Base-by-base conservation (phyloP, 192 early-diverging fungal species). In the Globomyces pollinis-pini region DNA sequence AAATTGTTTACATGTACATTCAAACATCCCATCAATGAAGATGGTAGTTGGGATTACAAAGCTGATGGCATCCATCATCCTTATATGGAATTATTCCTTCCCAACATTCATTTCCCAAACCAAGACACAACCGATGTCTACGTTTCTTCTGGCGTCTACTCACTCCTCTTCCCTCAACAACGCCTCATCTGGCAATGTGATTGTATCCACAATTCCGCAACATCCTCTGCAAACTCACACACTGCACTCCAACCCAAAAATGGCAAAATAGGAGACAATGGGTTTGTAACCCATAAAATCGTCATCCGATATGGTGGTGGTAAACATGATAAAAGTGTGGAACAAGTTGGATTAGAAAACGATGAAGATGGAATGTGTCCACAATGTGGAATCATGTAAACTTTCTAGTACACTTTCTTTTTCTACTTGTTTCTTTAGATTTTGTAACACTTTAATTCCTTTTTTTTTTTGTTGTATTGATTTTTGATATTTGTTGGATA, bases 1-100 rank as follows among this genome's bases (percentile, higher is more conserved):
- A 44, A 15, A 7, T 13, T 31, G 47, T 73, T 74, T 57, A 57
- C 47, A 16, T 70, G 38, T 43, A 61, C 49, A 1, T 74, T 68
- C 41, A 44, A 18, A 3, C 69, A 72, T 39, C 30, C 7, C 38
- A 20, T 47, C 3, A 33, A 41, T 13, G 23, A 23, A 29, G 38
- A 47, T 16, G 53, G 53, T 7, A 35, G 21, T 20, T 59, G 43
- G 38, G 29, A 59, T 29, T 41, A 30, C n/a, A 33, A 13, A 45
- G 32, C 18, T 12, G 35, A 33, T 15, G 43, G 43, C 18, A 39
- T 44, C 6, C 26, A 11, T 29, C 11, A n/a, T 11, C 32, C 43
- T 56, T 21, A 59, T 29, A 62, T 53, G 15, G 66, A 67, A 50
- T n/a, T 67, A 1, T 67, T 36, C 21, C 12, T 67, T 4, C 66